These are phyloP conservation scores for Backusella morwellensis DNA, from an alignment of 192 early-diverging fungal species.

Conservation along the genomic window DNA sequence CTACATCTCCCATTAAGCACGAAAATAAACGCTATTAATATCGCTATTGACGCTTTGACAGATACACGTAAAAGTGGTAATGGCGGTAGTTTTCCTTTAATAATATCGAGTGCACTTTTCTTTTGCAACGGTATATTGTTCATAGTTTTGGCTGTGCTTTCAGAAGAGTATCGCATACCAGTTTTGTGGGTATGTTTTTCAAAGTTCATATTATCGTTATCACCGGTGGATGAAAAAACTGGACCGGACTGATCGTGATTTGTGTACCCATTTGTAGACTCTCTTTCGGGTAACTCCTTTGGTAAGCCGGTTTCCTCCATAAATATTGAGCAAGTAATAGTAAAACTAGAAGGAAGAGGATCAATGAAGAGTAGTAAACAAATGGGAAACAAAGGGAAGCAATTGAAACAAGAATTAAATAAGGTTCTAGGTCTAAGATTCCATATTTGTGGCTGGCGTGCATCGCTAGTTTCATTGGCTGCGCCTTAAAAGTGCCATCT, in stretches of 20 bases:
- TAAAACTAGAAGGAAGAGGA: background rate
- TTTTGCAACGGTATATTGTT: background rate
- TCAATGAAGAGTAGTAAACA: background rate
- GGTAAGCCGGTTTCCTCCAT: background rate
- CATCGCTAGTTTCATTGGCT: background rate
- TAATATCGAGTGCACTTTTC: background rate
- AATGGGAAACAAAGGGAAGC: background rate
- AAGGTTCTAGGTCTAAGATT: background rate
- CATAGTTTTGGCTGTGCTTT: background rate
- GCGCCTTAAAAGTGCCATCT: background rate
- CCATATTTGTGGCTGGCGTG: background rate
- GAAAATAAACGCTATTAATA: constrained; percentile 15
- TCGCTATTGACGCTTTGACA: constrained; percentile 22
- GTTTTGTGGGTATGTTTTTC: background rate
- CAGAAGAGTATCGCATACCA: background rate
- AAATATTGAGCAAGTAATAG: background rate
- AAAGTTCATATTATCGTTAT: background rate
- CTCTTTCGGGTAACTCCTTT: background rate
- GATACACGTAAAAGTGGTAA: constrained; percentile 4
- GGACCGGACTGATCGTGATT: background rate
- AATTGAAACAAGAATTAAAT: background rate
- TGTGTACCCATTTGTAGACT: background rate
- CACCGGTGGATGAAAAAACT: background rate
- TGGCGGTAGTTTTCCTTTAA: background rate
- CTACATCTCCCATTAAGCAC: background rate